Base-by-base conservation (phyloP, 2,329 filamentous ascomycete species). In the Penicillium sp. region DNA sequence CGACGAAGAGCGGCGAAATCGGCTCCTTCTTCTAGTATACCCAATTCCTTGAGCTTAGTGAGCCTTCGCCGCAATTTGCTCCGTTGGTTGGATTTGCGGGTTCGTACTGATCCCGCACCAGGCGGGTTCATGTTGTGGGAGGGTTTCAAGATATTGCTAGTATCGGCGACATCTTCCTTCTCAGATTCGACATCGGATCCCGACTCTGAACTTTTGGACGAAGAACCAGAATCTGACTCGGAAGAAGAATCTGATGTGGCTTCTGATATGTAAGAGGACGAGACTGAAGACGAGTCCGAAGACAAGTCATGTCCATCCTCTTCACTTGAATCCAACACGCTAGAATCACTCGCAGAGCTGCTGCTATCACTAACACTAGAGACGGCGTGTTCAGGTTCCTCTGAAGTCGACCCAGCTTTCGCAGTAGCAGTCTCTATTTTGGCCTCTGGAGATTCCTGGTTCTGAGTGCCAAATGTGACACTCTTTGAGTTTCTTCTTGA, bases 51-150 rank as follows among this genome's bases (percentile, higher is more conserved):
- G 7, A 89, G 76, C 60, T 80, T 78, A 4, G 76, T 75, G 11
- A 90, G 75, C 60, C 78, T 77, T 60, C 82, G 82, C 45, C 78
- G 74, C 56, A 83, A 75, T 60, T 82, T 83, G 46, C 81, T 81
- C 45, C 88, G 81, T 31, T 76, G 69, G 66, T 90, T 90, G 63
- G 86, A 83, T 26, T 76, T 76, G 55, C 82, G 82, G 0, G 88
- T 90, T 19, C 72, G 68, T 23, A 70, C 66, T 35, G 78, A 80
- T 17, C 88, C 88, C 62, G 80, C 57, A 5, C 81, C 81, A 48
- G 85, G 84, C 54, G 82, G 73, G 15, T 74, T 75, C 35, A 69
- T 53, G 41, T 69, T 69, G 21, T 59, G 58, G 13, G 57, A 49
- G 15, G 47, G n/a, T 38, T 65, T 60, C 26, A 35, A 50, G 48